A percentile compares a stretch with the other conserved stretches of the same genome.
These are phyloP conservation scores for Pseudozyma sp. DNA, from an alignment of 1,284 basidiomycete genomes.

Conservation along the genomic window DNA sequence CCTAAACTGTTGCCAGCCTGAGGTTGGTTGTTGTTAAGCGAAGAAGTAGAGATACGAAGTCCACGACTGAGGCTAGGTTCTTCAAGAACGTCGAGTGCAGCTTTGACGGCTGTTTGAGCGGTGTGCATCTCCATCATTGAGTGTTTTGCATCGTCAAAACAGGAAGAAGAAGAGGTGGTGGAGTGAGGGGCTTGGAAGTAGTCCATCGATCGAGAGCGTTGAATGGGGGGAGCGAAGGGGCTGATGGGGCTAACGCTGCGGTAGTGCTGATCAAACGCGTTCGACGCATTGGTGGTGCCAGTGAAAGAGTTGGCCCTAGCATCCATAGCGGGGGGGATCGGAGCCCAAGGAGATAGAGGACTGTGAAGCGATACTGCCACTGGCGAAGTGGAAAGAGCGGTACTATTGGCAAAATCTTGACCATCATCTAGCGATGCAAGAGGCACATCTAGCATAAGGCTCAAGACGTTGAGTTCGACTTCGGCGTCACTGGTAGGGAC, in stretches of 20 bases:
- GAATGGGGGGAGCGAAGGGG: not conserved
- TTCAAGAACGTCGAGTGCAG: constrained; percentile 39
- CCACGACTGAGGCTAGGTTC: constrained; percentile 16
- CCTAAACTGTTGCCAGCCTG: not conserved
- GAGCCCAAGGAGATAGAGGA: constrained; percentile 12
- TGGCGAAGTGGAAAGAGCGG: constrained; percentile 4
- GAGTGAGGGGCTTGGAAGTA: constrained; percentile 5
- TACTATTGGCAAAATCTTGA: too few relatives aligned
- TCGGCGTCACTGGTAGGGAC: constrained; percentile 16
- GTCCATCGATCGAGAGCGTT: constrained; percentile 20
- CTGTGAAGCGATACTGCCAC: constrained; percentile 16
- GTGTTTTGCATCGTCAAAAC: too few relatives aligned
- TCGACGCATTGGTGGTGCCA: not conserved
- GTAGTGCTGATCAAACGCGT: not conserved
- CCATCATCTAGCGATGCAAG: constrained; percentile 22
- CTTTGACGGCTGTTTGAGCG: constrained; percentile 43
- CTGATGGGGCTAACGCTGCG: not conserved
- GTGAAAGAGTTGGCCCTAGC: too few relatives aligned
- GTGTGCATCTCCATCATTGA: constrained; percentile 37
- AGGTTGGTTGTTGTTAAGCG: not conserved
- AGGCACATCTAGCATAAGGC: constrained; percentile 35
- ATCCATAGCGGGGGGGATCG: not conserved
- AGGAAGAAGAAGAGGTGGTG: not conserved
- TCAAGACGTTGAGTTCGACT: constrained; percentile 44
- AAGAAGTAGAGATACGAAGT: constrained; percentile 17